Conservation (phyloP, 257 asterid genomes). For the Solanum pimpinellifolium region DNA sequence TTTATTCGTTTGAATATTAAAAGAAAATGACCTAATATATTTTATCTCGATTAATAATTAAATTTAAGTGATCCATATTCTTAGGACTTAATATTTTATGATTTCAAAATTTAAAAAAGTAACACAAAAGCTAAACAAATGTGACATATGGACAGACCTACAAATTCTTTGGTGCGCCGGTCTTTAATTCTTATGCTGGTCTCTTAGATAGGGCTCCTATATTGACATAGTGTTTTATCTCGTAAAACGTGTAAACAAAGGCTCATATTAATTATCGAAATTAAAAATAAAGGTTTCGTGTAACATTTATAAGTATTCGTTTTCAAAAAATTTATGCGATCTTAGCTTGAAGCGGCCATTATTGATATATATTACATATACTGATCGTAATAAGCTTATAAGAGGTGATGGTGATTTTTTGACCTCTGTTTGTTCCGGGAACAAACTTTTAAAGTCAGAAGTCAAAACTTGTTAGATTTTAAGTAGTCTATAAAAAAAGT, state of each 20-base stretch:
- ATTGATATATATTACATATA: not conserved
- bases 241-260: not conserved
- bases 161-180: not conserved
- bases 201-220: not conserved
- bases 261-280: not conserved
- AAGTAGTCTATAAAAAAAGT: not conserved
- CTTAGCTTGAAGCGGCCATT: not conserved
- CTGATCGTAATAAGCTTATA: not conserved
- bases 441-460: not conserved
- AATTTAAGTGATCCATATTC: not conserved
- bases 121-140: not conserved
- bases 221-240: not conserved
- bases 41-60: not conserved
- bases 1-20: not conserved
- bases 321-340: accelerated
- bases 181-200: not conserved
- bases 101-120: not conserved
- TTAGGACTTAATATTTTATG: not conserved
- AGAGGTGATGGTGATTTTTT: not conserved
- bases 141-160: not conserved
- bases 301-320: not conserved
- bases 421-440: accelerated
- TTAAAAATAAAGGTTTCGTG: accelerated
- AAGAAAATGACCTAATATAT: too few species aligned
- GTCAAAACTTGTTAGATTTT: not conserved